Conservation (phyloP, 2,329 filamentous ascomycete genomes). For the Penicillium sclerotiorum region DNA sequence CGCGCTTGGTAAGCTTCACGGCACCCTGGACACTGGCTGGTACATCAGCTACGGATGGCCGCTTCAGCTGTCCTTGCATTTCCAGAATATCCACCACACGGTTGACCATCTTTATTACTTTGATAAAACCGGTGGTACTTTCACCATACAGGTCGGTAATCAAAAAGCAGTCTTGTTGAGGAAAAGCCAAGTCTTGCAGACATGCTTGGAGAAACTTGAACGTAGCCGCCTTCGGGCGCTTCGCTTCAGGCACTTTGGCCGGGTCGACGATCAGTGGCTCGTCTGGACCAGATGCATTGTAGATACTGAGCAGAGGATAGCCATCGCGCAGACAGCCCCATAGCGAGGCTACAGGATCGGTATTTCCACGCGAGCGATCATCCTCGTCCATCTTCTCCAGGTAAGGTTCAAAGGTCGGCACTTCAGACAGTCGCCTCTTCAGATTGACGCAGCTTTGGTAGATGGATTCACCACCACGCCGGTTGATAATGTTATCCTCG, state of each 20-base stretch:
- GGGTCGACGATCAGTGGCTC: conserved; percentile 70
- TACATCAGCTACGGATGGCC: conserved; percentile 57
- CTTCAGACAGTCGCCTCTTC: conserved; percentile 76
- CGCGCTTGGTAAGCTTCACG: conserved; percentile 69
- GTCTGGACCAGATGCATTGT: conserved; percentile 77
- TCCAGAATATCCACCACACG: conserved; percentile 85
- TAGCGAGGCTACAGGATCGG: conserved; percentile 84
- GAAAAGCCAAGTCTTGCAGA: conserved; percentile 76
- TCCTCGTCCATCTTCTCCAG: conserved; percentile 72
- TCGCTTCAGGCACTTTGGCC: conserved; percentile 65
- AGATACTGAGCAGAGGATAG: conserved; percentile 81
- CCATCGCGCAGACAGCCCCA: conserved; percentile 87
- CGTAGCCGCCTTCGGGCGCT: conserved; percentile 81
- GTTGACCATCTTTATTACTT: conserved; percentile 93
- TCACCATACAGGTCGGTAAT: conserved; percentile 89
- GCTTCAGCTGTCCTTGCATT: conserved; percentile 72
- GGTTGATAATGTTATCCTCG: conserved; percentile 94
- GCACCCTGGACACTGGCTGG: conserved; percentile 47
- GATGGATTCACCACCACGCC: conserved; percentile 89
- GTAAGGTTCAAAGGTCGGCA: conserved; percentile 79
- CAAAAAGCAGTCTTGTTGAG: conserved; percentile 82
- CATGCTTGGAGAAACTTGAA: conserved; percentile 94
- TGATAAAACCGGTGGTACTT: conserved; percentile 96
- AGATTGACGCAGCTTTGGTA: conserved; percentile 93
- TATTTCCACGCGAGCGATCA: conserved; percentile 62